Base-by-base conservation (phyloP, 2,329 filamentous ascomycete genomes). In the Claviceps pazoutovae region DNA sequence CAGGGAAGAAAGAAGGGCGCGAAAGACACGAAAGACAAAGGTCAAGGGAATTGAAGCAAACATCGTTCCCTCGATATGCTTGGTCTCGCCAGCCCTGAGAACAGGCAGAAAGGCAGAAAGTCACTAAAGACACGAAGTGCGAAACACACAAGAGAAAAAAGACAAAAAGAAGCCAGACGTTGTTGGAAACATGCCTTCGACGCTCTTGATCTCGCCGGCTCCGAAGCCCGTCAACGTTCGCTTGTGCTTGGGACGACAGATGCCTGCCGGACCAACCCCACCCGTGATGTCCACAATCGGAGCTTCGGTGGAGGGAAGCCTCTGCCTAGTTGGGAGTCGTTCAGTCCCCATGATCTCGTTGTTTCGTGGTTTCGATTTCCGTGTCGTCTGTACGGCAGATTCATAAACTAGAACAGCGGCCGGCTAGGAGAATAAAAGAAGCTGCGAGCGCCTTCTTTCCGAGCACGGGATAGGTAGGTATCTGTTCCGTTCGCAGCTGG, bases 141-240 rank as follows among this genome's bases (percentile, higher is more conserved):
- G 9, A 34, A 21, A 21, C 21, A 34, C 30, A 34, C 30, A 34
- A 34, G 30, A 34, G 30, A 34, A 9, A 30, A 30, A 30, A 30
- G 30, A 30, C 8, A 30, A 11, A 11, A 34, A 11, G 30, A 34
- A 34, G 30, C 30, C 4, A 34, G 30, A 34, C 9, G 11, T 34
- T 11, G 9, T 11, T 43, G 19, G 3, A 43, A 13, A 14, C 41
- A 14, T 43, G 74, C 89, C 88, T 73, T 97, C 90, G 48, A 97
- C 88, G 61, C 72, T 84, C 74, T 95, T 96, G 74, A 96, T 96
- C 65, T 98, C 93, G 38, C 80, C 75, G 30, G 89, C 79, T 37
- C 89, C 90, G 64, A 97, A 93, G 8, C 93, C 93, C 9, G 93
- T 98, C 58, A 87, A 86, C n/a, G 91, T 97, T 59, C 93, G 82